Base-by-base conservation (phyloP, 306 rosid species). In the Senna tora region DNA sequence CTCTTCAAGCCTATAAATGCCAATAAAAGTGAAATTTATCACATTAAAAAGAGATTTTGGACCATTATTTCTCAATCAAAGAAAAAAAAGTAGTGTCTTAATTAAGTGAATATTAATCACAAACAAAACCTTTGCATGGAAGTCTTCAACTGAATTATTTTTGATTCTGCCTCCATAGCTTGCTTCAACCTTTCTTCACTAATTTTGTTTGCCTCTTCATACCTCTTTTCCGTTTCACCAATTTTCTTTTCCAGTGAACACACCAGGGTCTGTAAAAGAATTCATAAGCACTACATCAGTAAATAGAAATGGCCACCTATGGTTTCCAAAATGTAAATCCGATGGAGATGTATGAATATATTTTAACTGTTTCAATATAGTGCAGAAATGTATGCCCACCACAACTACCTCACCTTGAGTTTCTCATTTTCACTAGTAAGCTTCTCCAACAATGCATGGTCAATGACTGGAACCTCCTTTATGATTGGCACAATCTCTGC, bases 111-210 rank as follows among this genome's bases (percentile, higher is more conserved):
- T 66, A 55, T 57, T 20, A 52, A 42, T 38, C 45, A 80, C 33
- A 17, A 72, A 30, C 50, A 70, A 80, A 71, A 91, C 97, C 95
- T 91, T 71, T 91, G 97, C 89, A 91, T 91, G 22, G 87, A 72
- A 28, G 95, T 88, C 86, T 88, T 91, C 69, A 91, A 69, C 78
- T 88, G 84, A 75, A 87, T 50, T 51, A 91, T 79, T 81, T 88
- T 87, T 12, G 97, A 81, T 71, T 91, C 97, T 30, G 97, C 95
- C 41, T 88, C 97, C 75, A 83, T 76, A 51, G 97, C 97, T 78
- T 91, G 92, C 80, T 88, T 88, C 87, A 91, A 80, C 81, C 95
- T 85, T 72, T 91, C 95, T 81, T 87, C 97, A n/a, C 97, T 83
- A 56, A 87, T 74, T 82, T 72, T 87, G 83, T 46, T 91, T 20